phyloP scores from a whole-genome alignment of 2,329 filamentous ascomycete genomes.

The Phyllosticta citrichinensis region DNA sequence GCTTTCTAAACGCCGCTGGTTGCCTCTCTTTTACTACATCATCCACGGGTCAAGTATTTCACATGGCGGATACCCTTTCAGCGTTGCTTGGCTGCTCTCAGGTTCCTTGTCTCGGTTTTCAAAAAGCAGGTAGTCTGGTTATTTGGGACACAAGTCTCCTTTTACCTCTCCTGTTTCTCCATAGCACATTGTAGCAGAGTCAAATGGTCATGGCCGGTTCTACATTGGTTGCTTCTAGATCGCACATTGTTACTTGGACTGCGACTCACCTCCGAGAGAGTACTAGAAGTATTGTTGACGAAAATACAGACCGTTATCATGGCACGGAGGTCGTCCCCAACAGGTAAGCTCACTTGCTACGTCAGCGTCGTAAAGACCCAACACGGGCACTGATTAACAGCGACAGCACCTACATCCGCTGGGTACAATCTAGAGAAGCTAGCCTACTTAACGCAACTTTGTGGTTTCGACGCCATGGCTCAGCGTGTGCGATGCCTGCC shows the following conservation, averaged over 20 bases:
- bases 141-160: not conserved
- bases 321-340: too few species aligned
- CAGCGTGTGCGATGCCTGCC: not conserved
- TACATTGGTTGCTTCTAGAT: not conserved
- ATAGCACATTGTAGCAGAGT: not conserved
- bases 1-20: not conserved
- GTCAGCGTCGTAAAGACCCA: too few species aligned
- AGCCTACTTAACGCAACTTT: not conserved
- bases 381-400: too few species aligned
- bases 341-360: too few species aligned
- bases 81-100: not conserved
- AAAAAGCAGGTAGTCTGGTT: not conserved
- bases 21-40: not conserved
- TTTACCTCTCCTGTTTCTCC: not conserved
- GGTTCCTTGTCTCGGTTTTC: not conserved
- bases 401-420: too few species aligned
- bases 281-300: not conserved
- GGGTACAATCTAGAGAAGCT: too few species aligned
- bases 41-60: not conserved
- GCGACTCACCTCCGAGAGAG: not conserved
- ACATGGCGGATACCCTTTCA: not conserved
- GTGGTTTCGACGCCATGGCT: not conserved
- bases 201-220: not conserved
- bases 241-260: not conserved
- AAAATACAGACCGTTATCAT: not conserved